Percentiles rank a stretch among this genome's conserved stretches.
These are phyloP conservation scores for Vinca minor DNA, from an alignment of 257 asterid species.

Conservation along the genomic window DNA sequence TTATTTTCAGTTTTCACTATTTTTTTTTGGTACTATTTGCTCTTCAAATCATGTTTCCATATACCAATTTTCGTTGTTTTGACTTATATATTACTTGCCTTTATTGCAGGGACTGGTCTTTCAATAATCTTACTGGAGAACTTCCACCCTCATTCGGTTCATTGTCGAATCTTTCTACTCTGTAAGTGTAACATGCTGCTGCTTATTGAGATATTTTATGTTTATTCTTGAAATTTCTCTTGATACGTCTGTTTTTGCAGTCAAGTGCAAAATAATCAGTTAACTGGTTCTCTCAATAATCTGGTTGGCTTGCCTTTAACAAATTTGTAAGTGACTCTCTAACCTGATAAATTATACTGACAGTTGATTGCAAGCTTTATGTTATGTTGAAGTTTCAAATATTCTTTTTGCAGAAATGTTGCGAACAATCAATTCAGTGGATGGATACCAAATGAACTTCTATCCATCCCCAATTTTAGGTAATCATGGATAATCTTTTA, in stretches of 20 bases:
- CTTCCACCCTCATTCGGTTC: constrained; percentile 67
- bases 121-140: constrained; percentile 78
- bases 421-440: constrained; percentile 84
- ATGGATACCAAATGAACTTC: constrained; percentile 82
- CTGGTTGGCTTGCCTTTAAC: constrained; percentile 68
- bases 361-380: neutral
- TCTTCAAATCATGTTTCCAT: neutral
- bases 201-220: constrained; percentile 12
- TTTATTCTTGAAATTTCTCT: constrained; percentile 20
- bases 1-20: neutral
- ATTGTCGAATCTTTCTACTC: constrained; percentile 71
- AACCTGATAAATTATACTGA: neutral
- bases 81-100: constrained; percentile 18
- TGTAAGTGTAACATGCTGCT: constrained; percentile 48
- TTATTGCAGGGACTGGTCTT: constrained; percentile 71
- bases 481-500: constrained; percentile 26
- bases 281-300: constrained; percentile 68
- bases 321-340: constrained; percentile 51
- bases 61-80: neutral
- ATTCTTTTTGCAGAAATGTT: constrained; percentile 58
- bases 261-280: constrained; percentile 63
- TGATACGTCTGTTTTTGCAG: constrained; percentile 36
- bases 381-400: neutral
- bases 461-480: constrained; percentile 64
- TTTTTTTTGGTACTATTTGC: neutral